A percentile compares a stretch with the other conserved stretches of the same genome.
phyloP scores from a whole-genome alignment of 2,329 filamentous ascomycete genomes.

The Xylariomycetidae sp. region DNA sequence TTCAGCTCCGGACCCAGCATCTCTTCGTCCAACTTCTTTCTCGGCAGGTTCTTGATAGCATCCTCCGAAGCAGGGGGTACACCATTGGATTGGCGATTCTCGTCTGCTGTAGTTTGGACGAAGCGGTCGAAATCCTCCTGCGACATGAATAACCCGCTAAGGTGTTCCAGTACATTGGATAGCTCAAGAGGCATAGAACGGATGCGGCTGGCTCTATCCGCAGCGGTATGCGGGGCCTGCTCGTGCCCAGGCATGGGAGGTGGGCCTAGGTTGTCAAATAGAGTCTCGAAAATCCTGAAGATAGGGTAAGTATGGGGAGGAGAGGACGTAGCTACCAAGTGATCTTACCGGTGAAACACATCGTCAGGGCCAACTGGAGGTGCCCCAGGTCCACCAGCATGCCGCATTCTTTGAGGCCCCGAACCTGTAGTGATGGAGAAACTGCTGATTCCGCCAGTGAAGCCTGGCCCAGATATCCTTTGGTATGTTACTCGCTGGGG shows the following conservation, averaged over 20 bases:
- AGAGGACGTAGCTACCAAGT: slow-evolving; percentile 1
- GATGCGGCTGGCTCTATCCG: no score
- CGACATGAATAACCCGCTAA: slow-evolving; percentile 82
- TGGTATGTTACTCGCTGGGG: slow-evolving; percentile 20
- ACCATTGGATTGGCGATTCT: slow-evolving; percentile 68
- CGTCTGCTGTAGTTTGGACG: slow-evolving; percentile 82
- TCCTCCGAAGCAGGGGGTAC: slow-evolving; percentile 73
- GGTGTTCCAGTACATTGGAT: no score
- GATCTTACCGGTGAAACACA: slow-evolving; percentile 47
- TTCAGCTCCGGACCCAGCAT: slow-evolving; percentile 63
- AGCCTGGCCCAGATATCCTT: slow-evolving; percentile 31
- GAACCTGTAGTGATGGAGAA: slow-evolving; percentile 43
- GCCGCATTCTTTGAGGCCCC: slow-evolving; percentile 16
- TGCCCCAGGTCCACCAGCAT: slow-evolving; percentile 3
- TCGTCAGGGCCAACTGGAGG: slow-evolving; percentile 23
- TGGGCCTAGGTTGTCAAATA: slow-evolving; percentile 35
- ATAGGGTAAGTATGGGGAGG: neutral
- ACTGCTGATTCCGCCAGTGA: slow-evolving; percentile 36
- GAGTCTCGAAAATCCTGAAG: neutral
- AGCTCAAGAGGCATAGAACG: no score
- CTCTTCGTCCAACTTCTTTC: slow-evolving; percentile 61
- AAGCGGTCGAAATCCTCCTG: slow-evolving; percentile 88
- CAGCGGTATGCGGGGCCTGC: slow-evolving; percentile 9
- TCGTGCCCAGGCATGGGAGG: slow-evolving; percentile 23
- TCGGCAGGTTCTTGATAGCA: slow-evolving; percentile 68